Base-by-base conservation (phyloP, 352 stramenopile genomes). In the Phytophthora ohioensis region DNA sequence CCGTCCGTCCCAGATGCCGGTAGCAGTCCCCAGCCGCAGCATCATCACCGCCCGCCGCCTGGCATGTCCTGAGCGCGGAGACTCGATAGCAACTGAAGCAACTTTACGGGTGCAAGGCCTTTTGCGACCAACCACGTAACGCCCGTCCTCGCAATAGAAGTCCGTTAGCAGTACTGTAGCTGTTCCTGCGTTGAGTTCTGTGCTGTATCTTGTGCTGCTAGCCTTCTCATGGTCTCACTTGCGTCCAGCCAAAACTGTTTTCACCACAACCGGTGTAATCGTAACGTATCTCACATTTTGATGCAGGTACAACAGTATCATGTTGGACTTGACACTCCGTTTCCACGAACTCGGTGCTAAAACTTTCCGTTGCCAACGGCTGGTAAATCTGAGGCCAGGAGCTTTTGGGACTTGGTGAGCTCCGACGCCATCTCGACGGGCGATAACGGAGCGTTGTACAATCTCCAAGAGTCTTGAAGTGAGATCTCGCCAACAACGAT, bases 31-130 rank as follows among this genome's bases (percentile, higher is more conserved):
- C 57, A 67, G 51, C 57, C 57, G 38, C 71, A 75, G 55, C 56
- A 75, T 57, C 65, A 74, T 43, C 70, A 78, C 36, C 80, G 80
- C 45, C 67, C 80, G 49, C 70, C 80, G 39, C 82, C 82, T 57
- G 82, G 82, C 68, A 91, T 91, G 82, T 70, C 72, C 49, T 91
- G 65, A 87, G 30, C 48, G 21, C 21, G 27, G 42, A 48, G 42
- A 64, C 55, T 41, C 32, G 2, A 15, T 60, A 59, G 56, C 11
- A 54, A 51, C 64, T 63, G 46, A 69, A 73, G 43, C 53, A 63
- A 48, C 55, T 47, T 66, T 57, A 70, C 36, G 57, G 57, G 52
- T 48, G 47, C 34, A 41, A 73, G 46, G 27, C 36, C 12, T 27
- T 27, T 27, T 35, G 51, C 52, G 56, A 59, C 42, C 55, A 69